A percentile compares a stretch with the other conserved stretches of the same genome.
Evolutionary conservation across 1,284 basidiomycete genomes (phyloP).

Genomic region (Schizopora paradoxa): DNA sequence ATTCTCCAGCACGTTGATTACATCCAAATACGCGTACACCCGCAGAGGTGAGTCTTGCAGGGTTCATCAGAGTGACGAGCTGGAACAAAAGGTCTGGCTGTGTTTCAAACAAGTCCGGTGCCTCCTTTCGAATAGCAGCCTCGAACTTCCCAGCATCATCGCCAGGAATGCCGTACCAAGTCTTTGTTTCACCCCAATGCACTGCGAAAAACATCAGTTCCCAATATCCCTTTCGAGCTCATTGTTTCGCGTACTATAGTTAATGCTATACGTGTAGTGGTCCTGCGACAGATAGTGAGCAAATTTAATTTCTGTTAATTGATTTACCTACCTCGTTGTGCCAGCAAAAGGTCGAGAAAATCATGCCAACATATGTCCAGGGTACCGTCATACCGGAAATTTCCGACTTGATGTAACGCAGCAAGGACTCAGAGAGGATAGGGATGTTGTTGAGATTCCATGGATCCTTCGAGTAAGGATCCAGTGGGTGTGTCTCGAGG

Average conservation of each 20-base stretch:
- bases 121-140: slow-evolving; percentile 90
- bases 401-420: slow-evolving; percentile 95
- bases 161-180: slow-evolving; percentile 98
- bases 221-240: slow-evolving; percentile 3
- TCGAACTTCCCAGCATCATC: slow-evolving; percentile 94
- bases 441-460: slow-evolving; percentile 99
- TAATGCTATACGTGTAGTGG: slow-evolving; percentile 96
- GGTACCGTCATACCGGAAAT: slow-evolving; percentile 99
- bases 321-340: slow-evolving; percentile 80
- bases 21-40: slow-evolving; percentile 94
- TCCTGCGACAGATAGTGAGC: slow-evolving; percentile 46
- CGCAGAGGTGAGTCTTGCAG: slow-evolving; percentile 77
- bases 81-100: slow-evolving; percentile 97
- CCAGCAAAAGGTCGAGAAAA: slow-evolving; percentile 99
- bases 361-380: slow-evolving; percentile 99
- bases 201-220: slow-evolving; percentile 45
- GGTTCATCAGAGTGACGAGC: slow-evolving; percentile 97
- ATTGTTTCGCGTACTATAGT: slow-evolving; percentile 66
- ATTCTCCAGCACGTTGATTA: slow-evolving; percentile 97
- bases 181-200: slow-evolving; percentile 99
- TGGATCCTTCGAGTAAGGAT: slow-evolving; percentile 84
- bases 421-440: slow-evolving; percentile 80
- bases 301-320: not conserved
- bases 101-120: slow-evolving; percentile 97
- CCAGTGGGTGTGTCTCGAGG: slow-evolving; percentile 84